Conservation (phyloP, 495 filamentous ascomycete genomes). For the Penicillium antarcticum region DNA sequence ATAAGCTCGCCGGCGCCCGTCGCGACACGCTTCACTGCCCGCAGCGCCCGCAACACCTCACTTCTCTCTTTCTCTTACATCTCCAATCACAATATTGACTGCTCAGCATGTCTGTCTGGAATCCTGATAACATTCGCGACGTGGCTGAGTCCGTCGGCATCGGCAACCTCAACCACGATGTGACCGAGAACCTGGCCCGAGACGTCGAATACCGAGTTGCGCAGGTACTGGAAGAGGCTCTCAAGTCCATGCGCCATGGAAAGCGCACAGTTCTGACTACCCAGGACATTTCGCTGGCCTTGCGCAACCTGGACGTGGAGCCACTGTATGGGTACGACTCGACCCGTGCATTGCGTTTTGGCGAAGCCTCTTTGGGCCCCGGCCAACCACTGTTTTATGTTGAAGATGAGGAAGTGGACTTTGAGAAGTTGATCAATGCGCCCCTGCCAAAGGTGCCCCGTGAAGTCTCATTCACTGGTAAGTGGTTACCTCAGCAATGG, state of each 20-base stretch:
- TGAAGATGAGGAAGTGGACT: constrained; percentile 97
- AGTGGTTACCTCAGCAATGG: constrained; percentile 9
- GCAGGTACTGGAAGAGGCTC: constrained; percentile 86
- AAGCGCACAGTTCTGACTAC: constrained; percentile 80
- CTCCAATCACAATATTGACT: background rate
- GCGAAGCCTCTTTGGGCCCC: constrained; percentile 88
- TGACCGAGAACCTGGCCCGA: constrained; percentile 77
- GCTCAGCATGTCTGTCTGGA: constrained; percentile 69
- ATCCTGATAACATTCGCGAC: constrained; percentile 90
- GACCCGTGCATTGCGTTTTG: constrained; percentile 78
- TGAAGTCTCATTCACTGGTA: constrained; percentile 90
- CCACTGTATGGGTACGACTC: constrained; percentile 95
- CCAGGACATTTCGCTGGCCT: constrained; percentile 78
- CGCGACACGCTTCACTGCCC: background rate
- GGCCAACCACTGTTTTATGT: constrained; percentile 97
- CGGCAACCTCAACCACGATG: constrained; percentile 70
- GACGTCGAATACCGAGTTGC: constrained; percentile 94
- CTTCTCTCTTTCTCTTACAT: constrained; percentile 5
- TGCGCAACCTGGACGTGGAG: constrained; percentile 84
- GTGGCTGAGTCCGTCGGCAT: constrained; percentile 95
- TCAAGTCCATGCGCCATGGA: constrained; percentile 90
- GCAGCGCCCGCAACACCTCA: background rate
- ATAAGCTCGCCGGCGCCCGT: background rate
- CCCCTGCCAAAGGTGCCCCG: constrained; percentile 90
- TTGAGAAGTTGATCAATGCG: constrained; percentile 97